These are phyloP conservation scores for Clavispora santaluciae DNA, from an alignment of 805 yeast species.

Conservation along the genomic window DNA sequence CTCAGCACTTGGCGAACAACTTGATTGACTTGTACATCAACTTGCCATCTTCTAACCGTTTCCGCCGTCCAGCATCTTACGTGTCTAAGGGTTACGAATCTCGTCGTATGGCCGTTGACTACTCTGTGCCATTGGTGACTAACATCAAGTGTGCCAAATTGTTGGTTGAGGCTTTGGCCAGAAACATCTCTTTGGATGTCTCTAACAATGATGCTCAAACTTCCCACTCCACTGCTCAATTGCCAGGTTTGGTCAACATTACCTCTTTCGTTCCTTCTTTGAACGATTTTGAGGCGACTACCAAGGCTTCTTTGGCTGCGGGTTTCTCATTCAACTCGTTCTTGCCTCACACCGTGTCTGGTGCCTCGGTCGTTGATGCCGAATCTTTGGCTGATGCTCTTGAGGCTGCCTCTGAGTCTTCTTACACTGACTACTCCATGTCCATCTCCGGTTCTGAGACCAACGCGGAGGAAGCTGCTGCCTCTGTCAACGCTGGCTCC, in stretches of 20 bases:
- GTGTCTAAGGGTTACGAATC: conserved; percentile 96
- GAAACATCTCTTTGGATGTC: conserved; percentile 64
- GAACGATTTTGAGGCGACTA: conserved; percentile 61
- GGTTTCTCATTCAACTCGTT: conserved; percentile 87
- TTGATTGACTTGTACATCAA: conserved; percentile 94
- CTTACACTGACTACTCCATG: conserved; percentile 78
- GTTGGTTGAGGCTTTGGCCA: conserved; percentile 86
- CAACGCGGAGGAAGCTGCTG: conserved; percentile 59
- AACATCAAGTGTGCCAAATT: conserved; percentile 96
- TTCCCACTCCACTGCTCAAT: conserved; percentile 71
- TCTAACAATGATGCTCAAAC: conserved; percentile 83
- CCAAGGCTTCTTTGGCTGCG: conserved; percentile 68
- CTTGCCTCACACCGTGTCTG: conserved; percentile 64
- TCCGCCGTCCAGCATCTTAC: conserved; percentile 98
- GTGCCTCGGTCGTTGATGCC: conserved; percentile 60
- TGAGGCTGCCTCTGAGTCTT: conserved; percentile 50
- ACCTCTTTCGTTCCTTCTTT: conserved; percentile 73
- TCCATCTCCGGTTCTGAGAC: conserved; percentile 77
- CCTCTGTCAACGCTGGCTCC: conserved; percentile 66
- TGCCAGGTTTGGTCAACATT: conserved; percentile 86
- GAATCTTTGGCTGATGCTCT: conserved; percentile 63
- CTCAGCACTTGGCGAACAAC: conserved; percentile 95
- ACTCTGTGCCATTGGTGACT: conserved; percentile 94
- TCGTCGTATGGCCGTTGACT: conserved; percentile 99
- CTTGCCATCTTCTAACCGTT: conserved; percentile 93